Conservation (phyloP, 768 basidiomycete species). For the Lactarius vividus region DNA sequence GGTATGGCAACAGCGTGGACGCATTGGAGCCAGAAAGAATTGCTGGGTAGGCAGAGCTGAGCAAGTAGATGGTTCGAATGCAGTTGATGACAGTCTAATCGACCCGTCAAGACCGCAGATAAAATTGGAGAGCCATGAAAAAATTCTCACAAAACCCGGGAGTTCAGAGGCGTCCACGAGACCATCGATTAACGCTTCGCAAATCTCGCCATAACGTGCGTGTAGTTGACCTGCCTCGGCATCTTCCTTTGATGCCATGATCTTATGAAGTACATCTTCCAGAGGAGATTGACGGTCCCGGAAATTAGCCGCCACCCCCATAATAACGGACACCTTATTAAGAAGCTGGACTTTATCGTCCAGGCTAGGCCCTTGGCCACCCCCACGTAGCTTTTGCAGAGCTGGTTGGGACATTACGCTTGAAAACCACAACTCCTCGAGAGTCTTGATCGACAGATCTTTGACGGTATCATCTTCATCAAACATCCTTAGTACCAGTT, state of each 20-base stretch:
- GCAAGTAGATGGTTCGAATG: conserved; percentile 79
- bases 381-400: conserved; percentile 37
- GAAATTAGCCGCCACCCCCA: conserved; percentile 80
- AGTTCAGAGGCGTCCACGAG: conserved; percentile 84
- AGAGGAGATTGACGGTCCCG: conserved; percentile 80
- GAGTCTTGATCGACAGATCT: conserved; percentile 84
- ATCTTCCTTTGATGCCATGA: conserved; percentile 71
- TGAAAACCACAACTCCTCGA: conserved; percentile 91
- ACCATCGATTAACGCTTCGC: conserved; percentile 81
- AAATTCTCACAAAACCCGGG: conserved; percentile 63
- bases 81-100: conserved; percentile 76
- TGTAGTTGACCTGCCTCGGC: conserved; percentile 53
- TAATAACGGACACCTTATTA: conserved; percentile 74
- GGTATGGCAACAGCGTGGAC: conserved; percentile 82
- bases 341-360: conserved; percentile 57
- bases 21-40: conserved; percentile 84
- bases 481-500: conserved; percentile 76
- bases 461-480: conserved; percentile 96
- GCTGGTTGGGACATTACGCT: conserved; percentile 16
- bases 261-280: conserved; percentile 81
- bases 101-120: background rate
- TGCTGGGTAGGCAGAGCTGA: conserved; percentile 78
- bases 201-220: conserved; percentile 72
- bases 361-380: conserved; percentile 28
- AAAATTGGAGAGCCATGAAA: conserved; percentile 21